Base-by-base conservation (phyloP, 2,329 filamentous ascomycete genomes). In the Ophiostoma quercus region DNA sequence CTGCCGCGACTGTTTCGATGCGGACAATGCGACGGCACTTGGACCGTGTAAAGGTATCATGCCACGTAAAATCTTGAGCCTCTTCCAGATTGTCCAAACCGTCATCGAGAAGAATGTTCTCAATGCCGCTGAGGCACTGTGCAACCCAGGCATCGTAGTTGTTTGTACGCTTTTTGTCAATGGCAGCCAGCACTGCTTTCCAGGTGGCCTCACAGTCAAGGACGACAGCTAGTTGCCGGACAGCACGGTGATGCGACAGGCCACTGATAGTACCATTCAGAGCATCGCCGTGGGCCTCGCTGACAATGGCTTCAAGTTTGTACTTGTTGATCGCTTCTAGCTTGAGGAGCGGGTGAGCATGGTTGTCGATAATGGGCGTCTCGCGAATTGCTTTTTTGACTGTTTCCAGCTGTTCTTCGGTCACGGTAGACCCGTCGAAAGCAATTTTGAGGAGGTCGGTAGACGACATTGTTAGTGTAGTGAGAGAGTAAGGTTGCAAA, bases 31-130 rank as follows among this genome's bases (percentile, higher is more conserved):
- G 86, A 77, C 88, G 91, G 74, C 87, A 90, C 8, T 84, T 80
- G 68, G 85, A 86, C 25, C 82, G 80, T 0, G 88, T 89, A 73
- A 90, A 90, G 29, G 82, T 79, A 76, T 90, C 84, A 76, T 92
- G 89, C 85, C 87, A 90, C 5, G 80, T 76, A 74, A 87, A 91
- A 0, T 82, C 77, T 73, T 90, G 84, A 1, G 87, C 84, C 25
- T 85, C 80, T 8, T 84, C 82, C 1, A 81, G 80, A 16, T 82
- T 80, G 68, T 85, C 84, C 8, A 94, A 79, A 0, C 91, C 89
- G 78, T 95, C 92, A 74, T 95, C 92, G n/a, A 96, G 84, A 1
- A 96, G 82, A 12, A 94, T 82, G 1, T 85, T 87, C 76, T 94
- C 88, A 37, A 92, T 90, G 1, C 91, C 91, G 14, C 85, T 79